Evolutionary conservation across 257 asterid species (phyloP).

Genomic region (Craterostigma plantagineum): DNA sequence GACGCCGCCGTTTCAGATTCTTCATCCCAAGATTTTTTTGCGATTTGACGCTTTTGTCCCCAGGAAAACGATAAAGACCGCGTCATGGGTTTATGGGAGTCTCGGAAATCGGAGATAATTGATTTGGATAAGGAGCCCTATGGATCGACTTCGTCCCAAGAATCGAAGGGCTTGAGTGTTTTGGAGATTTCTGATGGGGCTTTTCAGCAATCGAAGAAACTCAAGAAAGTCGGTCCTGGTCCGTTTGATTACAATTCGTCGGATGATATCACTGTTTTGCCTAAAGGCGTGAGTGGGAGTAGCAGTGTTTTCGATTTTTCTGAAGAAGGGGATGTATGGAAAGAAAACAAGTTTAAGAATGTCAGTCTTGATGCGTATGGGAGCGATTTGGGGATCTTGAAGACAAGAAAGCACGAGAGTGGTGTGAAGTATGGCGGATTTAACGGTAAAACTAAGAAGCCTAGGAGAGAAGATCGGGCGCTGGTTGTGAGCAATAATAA

Average conservation of each 20-base stretch:
- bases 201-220: conserved; percentile 11
- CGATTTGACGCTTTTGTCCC: conserved; percentile 37
- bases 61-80: conserved; percentile 16
- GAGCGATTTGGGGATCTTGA: conserved; percentile 21
- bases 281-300: conserved; percentile 17
- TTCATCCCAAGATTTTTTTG: conserved; percentile 35
- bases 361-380: conserved; percentile 20
- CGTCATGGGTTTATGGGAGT: conserved; percentile 10
- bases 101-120: conserved; percentile 16
- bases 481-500: conserved; percentile 8
- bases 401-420: conserved; percentile 13
- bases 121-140: conserved; percentile 20
- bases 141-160: conserved; percentile 19
- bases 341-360: conserved; percentile 28
- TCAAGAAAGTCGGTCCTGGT: conserved; percentile 13
- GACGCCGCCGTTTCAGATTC: conserved; percentile 23
- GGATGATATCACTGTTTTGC: conserved; percentile 27
- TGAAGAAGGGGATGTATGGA: conserved; percentile 26
- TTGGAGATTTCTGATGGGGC: conserved; percentile 12
- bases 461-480: conserved; percentile 11
- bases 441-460: conserved; percentile 27
- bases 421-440: conserved; percentile 11
- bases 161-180: conserved; percentile 12
- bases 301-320: conserved; percentile 21
- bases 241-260: conserved; percentile 21